Conservation (phyloP, 129 eudicot species). For the Dittrichia graveolens region DNA sequence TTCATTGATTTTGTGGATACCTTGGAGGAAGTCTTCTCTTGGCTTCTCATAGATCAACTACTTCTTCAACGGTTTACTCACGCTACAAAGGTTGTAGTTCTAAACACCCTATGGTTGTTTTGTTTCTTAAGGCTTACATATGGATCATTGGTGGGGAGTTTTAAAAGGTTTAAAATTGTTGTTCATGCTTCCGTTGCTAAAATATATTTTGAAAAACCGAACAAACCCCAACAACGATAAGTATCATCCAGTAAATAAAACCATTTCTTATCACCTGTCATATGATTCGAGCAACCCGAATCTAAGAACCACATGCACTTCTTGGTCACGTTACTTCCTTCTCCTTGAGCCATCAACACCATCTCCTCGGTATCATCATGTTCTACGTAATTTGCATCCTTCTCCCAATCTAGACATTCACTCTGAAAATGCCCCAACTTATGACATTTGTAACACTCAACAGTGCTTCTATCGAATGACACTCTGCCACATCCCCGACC, state of each 20-base stretch:
- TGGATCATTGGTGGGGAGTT: no score
- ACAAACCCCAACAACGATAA: no score
- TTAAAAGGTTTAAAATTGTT: no score
- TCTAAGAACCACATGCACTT: slow-evolving; percentile 1
- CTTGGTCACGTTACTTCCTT: background rate
- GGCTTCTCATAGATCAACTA: no score
- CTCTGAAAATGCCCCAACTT: background rate
- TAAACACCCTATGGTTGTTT: no score
- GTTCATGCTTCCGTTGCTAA: no score
- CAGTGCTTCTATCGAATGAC: background rate
- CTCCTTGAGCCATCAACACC: background rate
- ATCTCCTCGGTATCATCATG: background rate
- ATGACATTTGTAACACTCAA: background rate
- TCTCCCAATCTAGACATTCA: background rate
- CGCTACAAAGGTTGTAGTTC: no score
- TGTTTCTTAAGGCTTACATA: no score
- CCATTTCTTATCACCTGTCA: background rate
- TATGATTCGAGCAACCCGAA: slow-evolving; percentile 16
- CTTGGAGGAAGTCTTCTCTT: no score
- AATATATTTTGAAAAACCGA: no score
- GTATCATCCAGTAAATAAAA: background rate
- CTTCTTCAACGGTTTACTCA: no score
- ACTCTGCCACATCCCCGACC: background rate
- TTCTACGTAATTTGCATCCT: background rate
- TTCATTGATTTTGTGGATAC: no score